Evolutionary conservation across 2,329 filamentous ascomycete species (phyloP).

Genomic region (Lachnellula occidentalis): DNA sequence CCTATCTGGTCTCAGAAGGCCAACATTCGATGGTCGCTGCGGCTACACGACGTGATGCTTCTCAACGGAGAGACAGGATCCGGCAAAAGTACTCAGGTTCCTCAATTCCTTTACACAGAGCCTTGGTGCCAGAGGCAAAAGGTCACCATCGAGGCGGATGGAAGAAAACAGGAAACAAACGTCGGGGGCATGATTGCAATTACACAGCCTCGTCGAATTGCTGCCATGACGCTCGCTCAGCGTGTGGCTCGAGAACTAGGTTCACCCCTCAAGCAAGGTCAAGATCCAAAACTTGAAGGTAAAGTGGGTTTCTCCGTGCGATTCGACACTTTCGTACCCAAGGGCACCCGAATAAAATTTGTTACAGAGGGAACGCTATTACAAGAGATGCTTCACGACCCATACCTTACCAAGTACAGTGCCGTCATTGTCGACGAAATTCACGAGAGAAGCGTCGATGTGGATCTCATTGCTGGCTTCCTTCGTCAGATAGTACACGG

Average conservation of each 20-base stretch:
- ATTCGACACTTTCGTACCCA: constrained; percentile 83
- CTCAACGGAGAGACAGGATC: constrained; percentile 92
- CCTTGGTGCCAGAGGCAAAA: constrained; percentile 67
- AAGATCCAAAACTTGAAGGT: constrained; percentile 32
- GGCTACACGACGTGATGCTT: constrained; percentile 61
- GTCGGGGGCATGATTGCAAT: constrained; percentile 83
- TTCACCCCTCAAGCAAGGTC: constrained; percentile 53
- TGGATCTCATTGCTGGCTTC: constrained; percentile 86
- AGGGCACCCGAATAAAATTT: constrained; percentile 83
- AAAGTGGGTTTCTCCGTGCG: constrained; percentile 88
- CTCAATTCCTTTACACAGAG: constrained; percentile 78
- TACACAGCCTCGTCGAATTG: constrained; percentile 89
- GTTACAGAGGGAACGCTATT: constrained; percentile 94
- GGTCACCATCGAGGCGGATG: constrained; percentile 40
- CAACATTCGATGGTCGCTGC: constrained; percentile 26
- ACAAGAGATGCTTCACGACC: constrained; percentile 86
- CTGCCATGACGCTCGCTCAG: constrained; percentile 83
- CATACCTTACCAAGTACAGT: constrained; percentile 76
- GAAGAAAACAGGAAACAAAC: constrained; percentile 38
- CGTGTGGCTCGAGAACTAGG: constrained; percentile 84
- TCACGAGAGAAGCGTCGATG: constrained; percentile 91
- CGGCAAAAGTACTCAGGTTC: constrained; percentile 94
- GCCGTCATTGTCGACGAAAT: constrained; percentile 93
- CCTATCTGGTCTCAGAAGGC: constrained; percentile 28
- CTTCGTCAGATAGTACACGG: constrained; percentile 68